phyloP scores from a whole-genome alignment of 257 asterid species.

The Solanum pinnatisectum region DNA sequence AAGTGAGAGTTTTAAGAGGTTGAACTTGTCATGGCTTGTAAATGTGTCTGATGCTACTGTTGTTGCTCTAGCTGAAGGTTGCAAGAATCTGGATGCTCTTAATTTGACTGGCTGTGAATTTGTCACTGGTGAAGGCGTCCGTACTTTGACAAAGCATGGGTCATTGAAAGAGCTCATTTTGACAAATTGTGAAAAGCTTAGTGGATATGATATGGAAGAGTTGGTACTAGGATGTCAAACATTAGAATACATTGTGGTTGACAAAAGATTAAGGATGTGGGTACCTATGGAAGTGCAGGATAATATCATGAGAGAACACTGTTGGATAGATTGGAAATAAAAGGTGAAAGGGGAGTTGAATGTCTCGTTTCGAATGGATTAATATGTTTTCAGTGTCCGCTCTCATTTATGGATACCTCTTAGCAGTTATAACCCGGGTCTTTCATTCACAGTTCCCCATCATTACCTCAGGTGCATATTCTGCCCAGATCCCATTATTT shows the following conservation, averaged over 20 bases:
- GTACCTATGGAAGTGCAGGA: conserved; percentile 5
- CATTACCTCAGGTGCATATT: background rate
- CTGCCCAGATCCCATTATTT: background rate
- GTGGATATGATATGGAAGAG: conserved; percentile 12
- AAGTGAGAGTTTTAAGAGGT: conserved; percentile 4
- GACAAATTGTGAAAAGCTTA: background rate
- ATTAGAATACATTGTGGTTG: conserved; percentile 11
- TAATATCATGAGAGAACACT: background rate
- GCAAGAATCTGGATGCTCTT: conserved; percentile 12
- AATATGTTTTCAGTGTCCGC: background rate
- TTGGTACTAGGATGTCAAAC: conserved; percentile 14
- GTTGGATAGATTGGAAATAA: conserved; percentile 13
- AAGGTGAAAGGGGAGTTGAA: background rate
- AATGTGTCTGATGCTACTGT: conserved; percentile 12
- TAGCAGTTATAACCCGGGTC: background rate
- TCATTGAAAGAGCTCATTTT: conserved; percentile 13
- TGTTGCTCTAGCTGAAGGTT: conserved; percentile 8
- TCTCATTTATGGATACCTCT: background rate
- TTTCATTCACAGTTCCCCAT: background rate
- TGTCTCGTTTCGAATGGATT: background rate
- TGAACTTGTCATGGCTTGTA: conserved; percentile 20
- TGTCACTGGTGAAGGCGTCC: conserved; percentile 6
- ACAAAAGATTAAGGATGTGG: conserved; percentile 12
- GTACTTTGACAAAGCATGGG: conserved; percentile 11
- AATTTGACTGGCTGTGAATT: conserved; percentile 16